Conservation (phyloP, 805 yeast genomes). For the Sugiyamaella valdiviana region DNA sequence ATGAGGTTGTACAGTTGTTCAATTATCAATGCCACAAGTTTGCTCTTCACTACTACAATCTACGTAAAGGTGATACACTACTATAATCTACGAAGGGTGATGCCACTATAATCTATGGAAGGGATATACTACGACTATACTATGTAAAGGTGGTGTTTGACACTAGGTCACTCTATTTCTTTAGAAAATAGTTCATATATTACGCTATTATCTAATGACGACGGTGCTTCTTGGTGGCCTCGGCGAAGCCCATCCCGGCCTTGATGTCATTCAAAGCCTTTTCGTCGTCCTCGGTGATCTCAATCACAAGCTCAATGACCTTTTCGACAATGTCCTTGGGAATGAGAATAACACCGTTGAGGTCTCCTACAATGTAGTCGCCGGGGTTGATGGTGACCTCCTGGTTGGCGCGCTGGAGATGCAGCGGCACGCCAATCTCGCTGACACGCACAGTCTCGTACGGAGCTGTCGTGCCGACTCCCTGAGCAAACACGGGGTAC, state of each 20-base stretch:
- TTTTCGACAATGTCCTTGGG: slow-evolving; percentile 32
- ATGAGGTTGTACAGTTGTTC: neutral
- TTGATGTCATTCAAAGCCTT: slow-evolving; percentile 7
- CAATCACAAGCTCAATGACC: slow-evolving; percentile 13
- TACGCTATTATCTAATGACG: slow-evolving; percentile 4
- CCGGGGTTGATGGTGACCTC: slow-evolving; percentile 48
- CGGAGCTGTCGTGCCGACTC: slow-evolving; percentile 72
- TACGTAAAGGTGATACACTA: no score
- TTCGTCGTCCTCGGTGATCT: slow-evolving; percentile 11
- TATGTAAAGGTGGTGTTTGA: no score
- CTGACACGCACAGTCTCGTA: slow-evolving; percentile 70
- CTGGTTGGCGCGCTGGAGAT: slow-evolving; percentile 1
- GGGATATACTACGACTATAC: no score
- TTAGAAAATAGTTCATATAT: neutral
- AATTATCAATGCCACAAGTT: no score
- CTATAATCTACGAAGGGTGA: no score
- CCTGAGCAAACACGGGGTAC: slow-evolving; percentile 75
- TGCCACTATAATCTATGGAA: no score
- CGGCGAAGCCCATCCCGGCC: slow-evolving; percentile 8
- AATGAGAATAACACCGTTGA: slow-evolving; percentile 68
- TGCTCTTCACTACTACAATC: no score
- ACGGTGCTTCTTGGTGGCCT: slow-evolving; percentile 10
- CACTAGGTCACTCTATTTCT: no score
- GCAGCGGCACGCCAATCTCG: slow-evolving; percentile 62
- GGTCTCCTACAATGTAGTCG: slow-evolving; percentile 71